A percentile compares a stretch with the other conserved stretches of the same genome.
Conservation (phyloP, 495 filamentous ascomycete genomes). For the Aspergillus bridgeri region DNA sequence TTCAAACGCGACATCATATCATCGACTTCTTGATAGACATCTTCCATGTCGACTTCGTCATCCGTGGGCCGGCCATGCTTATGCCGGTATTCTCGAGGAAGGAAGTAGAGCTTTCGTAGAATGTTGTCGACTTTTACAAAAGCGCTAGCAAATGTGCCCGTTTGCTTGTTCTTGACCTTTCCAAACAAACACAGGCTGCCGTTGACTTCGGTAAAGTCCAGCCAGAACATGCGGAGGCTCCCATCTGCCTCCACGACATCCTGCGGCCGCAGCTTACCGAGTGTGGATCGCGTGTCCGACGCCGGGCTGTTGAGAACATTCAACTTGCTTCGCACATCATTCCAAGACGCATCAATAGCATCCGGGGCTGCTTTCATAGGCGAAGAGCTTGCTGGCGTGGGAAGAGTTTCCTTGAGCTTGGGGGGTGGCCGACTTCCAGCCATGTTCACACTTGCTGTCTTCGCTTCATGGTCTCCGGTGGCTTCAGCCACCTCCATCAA, state of each 20-base stretch:
- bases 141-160: conserved; percentile 74
- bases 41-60: conserved; percentile 81
- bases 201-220: conserved; percentile 91
- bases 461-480: conserved; percentile 59
- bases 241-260: conserved; percentile 89
- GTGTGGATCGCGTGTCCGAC: conserved; percentile 49
- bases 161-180: conserved; percentile 90
- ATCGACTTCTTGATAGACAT: conserved; percentile 87
- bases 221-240: conserved; percentile 91
- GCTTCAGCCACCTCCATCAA: conserved; percentile 82
- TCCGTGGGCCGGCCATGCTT: conserved; percentile 63
- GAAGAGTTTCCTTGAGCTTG: conserved; percentile 63
- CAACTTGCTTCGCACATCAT: conserved; percentile 77
- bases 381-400: conserved; percentile 73
- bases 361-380: conserved; percentile 58
- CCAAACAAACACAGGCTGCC: conserved; percentile 92
- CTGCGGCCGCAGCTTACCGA: conserved; percentile 76
- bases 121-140: conserved; percentile 97
- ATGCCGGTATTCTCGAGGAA: conserved; percentile 72
- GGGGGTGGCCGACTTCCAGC: conserved; percentile 76
- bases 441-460: conserved; percentile 74
- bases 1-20: conserved; percentile 76
- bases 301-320: conserved; percentile 76
- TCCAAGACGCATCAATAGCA: conserved; percentile 83
- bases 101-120: conserved; percentile 85